Evolutionary conservation across 805 yeast genomes (phyloP).

Genomic region (Alloascoidea africana): DNA sequence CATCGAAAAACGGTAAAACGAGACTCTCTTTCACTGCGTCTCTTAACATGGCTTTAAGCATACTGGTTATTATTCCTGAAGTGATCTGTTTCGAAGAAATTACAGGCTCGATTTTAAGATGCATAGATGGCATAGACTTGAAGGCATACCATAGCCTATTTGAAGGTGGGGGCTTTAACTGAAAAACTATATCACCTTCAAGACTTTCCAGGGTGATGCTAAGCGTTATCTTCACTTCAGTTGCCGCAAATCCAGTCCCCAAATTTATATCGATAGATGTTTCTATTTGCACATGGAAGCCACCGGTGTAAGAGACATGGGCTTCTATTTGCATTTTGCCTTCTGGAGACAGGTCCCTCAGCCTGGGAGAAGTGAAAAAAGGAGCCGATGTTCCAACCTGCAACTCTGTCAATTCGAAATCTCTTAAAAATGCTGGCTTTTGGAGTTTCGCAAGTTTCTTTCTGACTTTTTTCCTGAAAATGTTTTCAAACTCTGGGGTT

Average conservation of each 20-base stretch:
- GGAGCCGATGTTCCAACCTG: slow-evolving; percentile 77
- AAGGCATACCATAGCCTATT: slow-evolving; percentile 86
- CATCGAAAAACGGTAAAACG: slow-evolving; percentile 85
- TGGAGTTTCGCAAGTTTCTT: slow-evolving; percentile 67
- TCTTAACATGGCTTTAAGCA: slow-evolving; percentile 60
- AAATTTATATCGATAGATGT: slow-evolving; percentile 67
- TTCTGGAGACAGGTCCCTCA: slow-evolving; percentile 60
- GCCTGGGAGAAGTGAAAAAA: slow-evolving; percentile 52
- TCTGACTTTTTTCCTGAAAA: slow-evolving; percentile 42
- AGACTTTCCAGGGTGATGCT: slow-evolving; percentile 55
- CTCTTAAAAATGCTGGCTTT: slow-evolving; percentile 79
- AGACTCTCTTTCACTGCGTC: slow-evolving; percentile 69
- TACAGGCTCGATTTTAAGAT: slow-evolving; percentile 75
- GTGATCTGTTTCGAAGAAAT: slow-evolving; percentile 74
- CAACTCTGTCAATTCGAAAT: slow-evolving; percentile 56
- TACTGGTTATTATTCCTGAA: slow-evolving; percentile 64
- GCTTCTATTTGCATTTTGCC: slow-evolving; percentile 55
- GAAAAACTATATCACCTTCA: slow-evolving; percentile 57
- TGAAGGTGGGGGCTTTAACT: slow-evolving; percentile 82
- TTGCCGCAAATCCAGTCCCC: slow-evolving; percentile 55
- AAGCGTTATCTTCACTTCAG: slow-evolving; percentile 63
- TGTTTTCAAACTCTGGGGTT: slow-evolving; percentile 48
- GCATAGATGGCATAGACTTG: slow-evolving; percentile 61
- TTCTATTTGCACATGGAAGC: slow-evolving; percentile 58
- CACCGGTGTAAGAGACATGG: slow-evolving; percentile 62